These are phyloP conservation scores for Colletotrichum salicis DNA, from an alignment of 2,329 filamentous ascomycete genomes.

Conservation along the genomic window DNA sequence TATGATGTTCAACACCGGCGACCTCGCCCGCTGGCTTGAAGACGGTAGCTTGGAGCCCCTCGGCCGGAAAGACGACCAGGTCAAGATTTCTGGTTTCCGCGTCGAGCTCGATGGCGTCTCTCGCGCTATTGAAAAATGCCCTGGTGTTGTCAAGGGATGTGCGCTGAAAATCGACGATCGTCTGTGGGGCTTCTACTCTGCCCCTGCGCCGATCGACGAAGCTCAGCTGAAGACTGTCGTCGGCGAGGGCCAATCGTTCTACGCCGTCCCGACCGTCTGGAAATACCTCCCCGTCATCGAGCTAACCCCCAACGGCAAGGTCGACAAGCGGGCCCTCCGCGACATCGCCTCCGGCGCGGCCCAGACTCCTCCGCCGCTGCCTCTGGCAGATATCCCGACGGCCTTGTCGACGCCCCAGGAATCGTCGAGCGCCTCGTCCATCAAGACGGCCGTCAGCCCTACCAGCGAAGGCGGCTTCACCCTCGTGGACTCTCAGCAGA, in stretches of 20 bases:
- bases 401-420: conserved; percentile 6
- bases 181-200: conserved; percentile 62
- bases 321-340: conserved; percentile 61
- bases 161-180: conserved; percentile 58
- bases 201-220: conserved; percentile 45
- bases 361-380: too few species aligned
- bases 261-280: conserved; percentile 61
- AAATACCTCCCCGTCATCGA: conserved; percentile 56
- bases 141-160: conserved; percentile 58
- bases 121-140: conserved; percentile 57
- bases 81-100: conserved; percentile 68
- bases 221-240: conserved; percentile 53
- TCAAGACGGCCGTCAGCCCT: conserved; percentile 15
- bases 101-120: conserved; percentile 70
- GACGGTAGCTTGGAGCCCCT: conserved; percentile 66
- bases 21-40: conserved; percentile 64
- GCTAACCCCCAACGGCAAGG: conserved; percentile 66
- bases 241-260: conserved; percentile 61
- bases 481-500: conserved; percentile 22
- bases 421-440: conserved; percentile 18
- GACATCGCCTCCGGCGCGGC: conserved; percentile 40
- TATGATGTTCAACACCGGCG: conserved; percentile 70
- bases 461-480: conserved; percentile 26
- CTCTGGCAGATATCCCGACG: not conserved
- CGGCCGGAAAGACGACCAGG: conserved; percentile 69